These are phyloP conservation scores for Fomitopsis pulvina DNA, from an alignment of 768 basidiomycete species.

Conservation along the genomic window DNA sequence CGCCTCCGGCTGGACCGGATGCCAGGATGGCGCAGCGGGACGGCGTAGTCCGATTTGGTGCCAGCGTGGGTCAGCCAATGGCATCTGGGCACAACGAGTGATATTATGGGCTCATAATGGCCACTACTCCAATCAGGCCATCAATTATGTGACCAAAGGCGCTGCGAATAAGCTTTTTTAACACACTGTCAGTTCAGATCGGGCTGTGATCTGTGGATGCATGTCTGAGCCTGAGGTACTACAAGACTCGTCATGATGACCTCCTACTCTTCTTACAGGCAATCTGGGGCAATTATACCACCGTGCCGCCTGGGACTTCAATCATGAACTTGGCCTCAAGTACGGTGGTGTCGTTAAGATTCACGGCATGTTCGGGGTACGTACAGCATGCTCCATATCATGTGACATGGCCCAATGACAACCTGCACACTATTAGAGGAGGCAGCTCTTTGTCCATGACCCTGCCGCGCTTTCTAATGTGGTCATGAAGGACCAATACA, in stretches of 20 bases:
- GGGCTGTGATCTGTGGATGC: too few relatives aligned
- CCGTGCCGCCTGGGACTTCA: conserved; percentile 8
- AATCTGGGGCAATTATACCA: conserved; percentile 3
- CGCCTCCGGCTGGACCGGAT: too few relatives aligned
- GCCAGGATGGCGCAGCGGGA: too few relatives aligned
- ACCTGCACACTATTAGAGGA: not conserved
- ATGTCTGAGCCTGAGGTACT: too few relatives aligned
- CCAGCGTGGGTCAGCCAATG: too few relatives aligned
- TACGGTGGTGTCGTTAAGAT: conserved; percentile 9
- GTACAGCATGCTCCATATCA: not conserved
- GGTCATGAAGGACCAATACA: conserved; percentile 40
- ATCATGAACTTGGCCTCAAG: not conserved
- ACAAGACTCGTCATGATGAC: too few relatives aligned
- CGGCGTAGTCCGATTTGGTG: too few relatives aligned
- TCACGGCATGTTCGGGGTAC: conserved; percentile 8
- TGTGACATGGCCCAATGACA: not conserved
- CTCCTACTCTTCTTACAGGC: too few relatives aligned
- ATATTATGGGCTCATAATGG: not conserved
- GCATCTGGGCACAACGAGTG: not conserved
- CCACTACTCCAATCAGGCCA: not conserved
- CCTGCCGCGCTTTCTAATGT: conserved; percentile 42
- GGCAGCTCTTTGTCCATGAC: conserved; percentile 37
- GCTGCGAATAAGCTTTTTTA: too few relatives aligned
- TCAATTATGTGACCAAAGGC: too few relatives aligned
- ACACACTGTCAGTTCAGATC: too few relatives aligned